Conservation (phyloP, 163 green algal genomes). For the Scenedesmus sp. region DNA sequence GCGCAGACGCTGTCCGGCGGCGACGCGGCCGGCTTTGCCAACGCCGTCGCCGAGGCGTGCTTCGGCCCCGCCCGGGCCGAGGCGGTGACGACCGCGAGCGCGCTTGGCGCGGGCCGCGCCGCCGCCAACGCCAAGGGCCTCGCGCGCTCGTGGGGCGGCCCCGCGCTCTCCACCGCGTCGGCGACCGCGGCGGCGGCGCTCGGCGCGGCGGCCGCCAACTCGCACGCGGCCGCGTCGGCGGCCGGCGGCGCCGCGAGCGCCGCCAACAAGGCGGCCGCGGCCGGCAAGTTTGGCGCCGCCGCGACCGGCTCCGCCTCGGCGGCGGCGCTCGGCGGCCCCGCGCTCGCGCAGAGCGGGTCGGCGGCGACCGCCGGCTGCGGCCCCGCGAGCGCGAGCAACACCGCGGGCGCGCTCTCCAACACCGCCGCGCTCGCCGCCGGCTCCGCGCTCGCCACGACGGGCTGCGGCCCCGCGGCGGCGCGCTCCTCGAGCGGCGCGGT, state of each 20-base stretch:
- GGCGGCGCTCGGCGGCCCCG: constrained; percentile 8
- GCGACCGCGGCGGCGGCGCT: not conserved
- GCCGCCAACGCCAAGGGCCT: constrained; percentile 13
- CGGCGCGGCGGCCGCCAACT: constrained; percentile 23
- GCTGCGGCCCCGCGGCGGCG: constrained; percentile 9
- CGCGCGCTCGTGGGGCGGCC: not conserved
- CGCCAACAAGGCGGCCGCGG: not conserved
- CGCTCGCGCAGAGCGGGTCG: constrained; percentile 5
- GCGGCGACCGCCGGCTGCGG: not conserved
- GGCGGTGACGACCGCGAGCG: not conserved
- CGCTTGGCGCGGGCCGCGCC: not conserved
- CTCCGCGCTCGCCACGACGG: not conserved
- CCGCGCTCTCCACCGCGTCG: not conserved
- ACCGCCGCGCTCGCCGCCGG: constrained; percentile 13
- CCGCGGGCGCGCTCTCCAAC: constrained; percentile 7
- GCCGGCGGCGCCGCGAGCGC: not conserved
- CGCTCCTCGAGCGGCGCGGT: constrained; percentile 4
- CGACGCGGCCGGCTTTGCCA: not conserved
- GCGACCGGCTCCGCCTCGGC: not conserved
- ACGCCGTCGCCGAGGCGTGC: not conserved
- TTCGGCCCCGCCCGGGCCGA: not conserved
- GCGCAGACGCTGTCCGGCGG: not conserved
- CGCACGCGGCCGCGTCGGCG: not conserved
- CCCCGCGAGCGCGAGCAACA: constrained; percentile 6
- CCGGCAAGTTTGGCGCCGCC: not conserved